Conservation (phyloP, 192 early-diverging fungal species). For the Coemansia umbellata region DNA sequence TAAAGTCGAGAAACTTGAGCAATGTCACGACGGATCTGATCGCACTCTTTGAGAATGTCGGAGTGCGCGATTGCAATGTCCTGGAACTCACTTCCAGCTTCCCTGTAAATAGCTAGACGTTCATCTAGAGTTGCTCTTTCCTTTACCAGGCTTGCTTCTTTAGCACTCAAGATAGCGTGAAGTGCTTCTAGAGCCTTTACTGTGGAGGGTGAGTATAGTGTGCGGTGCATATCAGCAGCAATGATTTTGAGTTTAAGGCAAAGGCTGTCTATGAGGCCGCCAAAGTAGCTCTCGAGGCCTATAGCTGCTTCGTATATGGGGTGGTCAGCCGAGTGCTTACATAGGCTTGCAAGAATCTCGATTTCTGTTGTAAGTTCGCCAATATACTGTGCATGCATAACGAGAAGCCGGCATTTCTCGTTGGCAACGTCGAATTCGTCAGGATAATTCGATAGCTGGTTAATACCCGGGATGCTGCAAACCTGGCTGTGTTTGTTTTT, state of each 20-base stretch:
- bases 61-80: conserved; percentile 41
- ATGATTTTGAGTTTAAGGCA: conserved; percentile 37
- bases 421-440: conserved; percentile 1
- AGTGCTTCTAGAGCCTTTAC: conserved; percentile 19
- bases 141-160: conserved; percentile 17
- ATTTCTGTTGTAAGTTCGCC: conserved; percentile 24
- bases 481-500: conserved; percentile 20
- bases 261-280: conserved; percentile 43
- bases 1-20: conserved; percentile 28
- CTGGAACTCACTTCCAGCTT: conserved; percentile 43
- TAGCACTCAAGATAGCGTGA: conserved; percentile 3
- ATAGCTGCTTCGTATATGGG: conserved; percentile 27
- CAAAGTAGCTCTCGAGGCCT: conserved; percentile 47
- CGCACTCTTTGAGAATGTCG: conserved; percentile 20
- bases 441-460: neutral
- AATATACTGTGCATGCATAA: conserved; percentile 21
- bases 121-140: conserved; percentile 39
- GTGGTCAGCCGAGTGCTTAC: conserved; percentile 12
- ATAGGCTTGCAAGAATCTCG: conserved; percentile 16
- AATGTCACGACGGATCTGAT: conserved; percentile 37
- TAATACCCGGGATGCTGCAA: conserved; percentile 9
- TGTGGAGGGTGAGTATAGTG: conserved; percentile 32
- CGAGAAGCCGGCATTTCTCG: conserved; percentile 25
- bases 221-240: conserved; percentile 37
- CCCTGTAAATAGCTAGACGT: conserved; percentile 39